Evolutionary conservation across 129 eudicot genomes (phyloP).

Genomic region (Calendula officinalis): DNA sequence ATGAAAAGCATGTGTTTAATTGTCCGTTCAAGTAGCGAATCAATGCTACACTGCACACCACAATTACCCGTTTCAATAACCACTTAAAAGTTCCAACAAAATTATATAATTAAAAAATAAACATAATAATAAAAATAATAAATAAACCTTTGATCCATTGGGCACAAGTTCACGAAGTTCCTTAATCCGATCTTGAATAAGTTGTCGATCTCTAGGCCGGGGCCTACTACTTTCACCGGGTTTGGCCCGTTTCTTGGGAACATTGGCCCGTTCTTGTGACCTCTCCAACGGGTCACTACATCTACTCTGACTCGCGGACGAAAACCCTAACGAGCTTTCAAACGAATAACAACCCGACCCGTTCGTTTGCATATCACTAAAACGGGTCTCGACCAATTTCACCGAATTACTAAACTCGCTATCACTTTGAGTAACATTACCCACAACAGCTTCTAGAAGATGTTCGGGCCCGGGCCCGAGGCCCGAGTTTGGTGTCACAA

Average conservation of each 20-base stretch:
- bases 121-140: background rate
- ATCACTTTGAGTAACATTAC: constrained; percentile 53
- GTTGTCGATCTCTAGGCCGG: constrained; percentile 85
- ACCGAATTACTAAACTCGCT: constrained; percentile 38
- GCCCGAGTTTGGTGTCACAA: constrained; percentile 45
- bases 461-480: constrained; percentile 50
- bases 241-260: constrained; percentile 66
- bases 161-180: constrained; percentile 88
- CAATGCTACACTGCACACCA: constrained; percentile 89
- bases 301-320: constrained; percentile 67
- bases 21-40: constrained; percentile 91
- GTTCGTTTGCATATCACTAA: constrained; percentile 43
- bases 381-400: constrained; percentile 38
- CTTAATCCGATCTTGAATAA: constrained; percentile 94
- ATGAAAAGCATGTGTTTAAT: constrained; percentile 91
- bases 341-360: constrained; percentile 61
- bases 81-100: background rate
- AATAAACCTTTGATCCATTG: constrained; percentile 81
- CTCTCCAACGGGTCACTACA: constrained; percentile 60
- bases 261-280: constrained; percentile 49
- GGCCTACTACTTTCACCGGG: constrained; percentile 84
- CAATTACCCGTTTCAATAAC: constrained; percentile 34
- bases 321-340: constrained; percentile 62
- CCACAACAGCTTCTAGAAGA: constrained; percentile 90
- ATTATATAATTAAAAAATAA: background rate